Evolutionary conservation across 2,329 filamentous ascomycete genomes (phyloP).

Genomic region (Neurospora crassa): DNA sequence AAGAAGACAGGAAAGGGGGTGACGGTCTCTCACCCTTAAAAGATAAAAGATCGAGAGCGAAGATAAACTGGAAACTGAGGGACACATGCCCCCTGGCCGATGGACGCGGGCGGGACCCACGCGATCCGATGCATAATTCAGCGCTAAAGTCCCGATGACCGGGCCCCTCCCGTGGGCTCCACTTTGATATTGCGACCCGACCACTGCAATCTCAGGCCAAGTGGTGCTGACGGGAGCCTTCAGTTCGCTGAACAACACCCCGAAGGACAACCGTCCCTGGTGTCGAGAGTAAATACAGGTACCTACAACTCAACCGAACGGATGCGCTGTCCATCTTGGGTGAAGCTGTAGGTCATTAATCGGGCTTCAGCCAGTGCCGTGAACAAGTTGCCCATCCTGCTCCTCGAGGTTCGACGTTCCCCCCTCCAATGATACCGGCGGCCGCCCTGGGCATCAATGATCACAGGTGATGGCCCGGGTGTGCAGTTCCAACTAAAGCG

Average conservation of each 20-base stretch:
- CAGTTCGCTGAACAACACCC: not conserved
- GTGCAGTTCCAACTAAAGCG: not conserved
- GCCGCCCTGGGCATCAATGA: not conserved
- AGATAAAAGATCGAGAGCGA: not conserved
- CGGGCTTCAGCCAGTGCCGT: not conserved
- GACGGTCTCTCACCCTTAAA: not conserved
- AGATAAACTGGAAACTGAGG: not conserved
- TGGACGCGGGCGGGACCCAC: not conserved
- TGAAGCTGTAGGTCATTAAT: not conserved
- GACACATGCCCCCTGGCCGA: not conserved
- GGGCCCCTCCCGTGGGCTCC: not conserved
- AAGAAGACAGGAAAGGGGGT: not conserved
- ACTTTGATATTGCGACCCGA: not conserved
- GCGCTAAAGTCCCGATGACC: not conserved
- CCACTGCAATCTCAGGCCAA: not conserved
- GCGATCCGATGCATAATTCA: not conserved
- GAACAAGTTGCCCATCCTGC: not conserved
- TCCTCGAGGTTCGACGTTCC: not conserved
- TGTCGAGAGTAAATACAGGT: not conserved
- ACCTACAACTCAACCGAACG: no score
- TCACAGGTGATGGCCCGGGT: not conserved
- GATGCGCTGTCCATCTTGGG: not conserved
- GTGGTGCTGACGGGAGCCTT: not conserved
- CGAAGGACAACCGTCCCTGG: not conserved
- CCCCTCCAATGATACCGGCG: not conserved